These are phyloP conservation scores for Ceratocystis variospora DNA, from an alignment of 2,329 filamentous ascomycete genomes.

Conservation along the genomic window DNA sequence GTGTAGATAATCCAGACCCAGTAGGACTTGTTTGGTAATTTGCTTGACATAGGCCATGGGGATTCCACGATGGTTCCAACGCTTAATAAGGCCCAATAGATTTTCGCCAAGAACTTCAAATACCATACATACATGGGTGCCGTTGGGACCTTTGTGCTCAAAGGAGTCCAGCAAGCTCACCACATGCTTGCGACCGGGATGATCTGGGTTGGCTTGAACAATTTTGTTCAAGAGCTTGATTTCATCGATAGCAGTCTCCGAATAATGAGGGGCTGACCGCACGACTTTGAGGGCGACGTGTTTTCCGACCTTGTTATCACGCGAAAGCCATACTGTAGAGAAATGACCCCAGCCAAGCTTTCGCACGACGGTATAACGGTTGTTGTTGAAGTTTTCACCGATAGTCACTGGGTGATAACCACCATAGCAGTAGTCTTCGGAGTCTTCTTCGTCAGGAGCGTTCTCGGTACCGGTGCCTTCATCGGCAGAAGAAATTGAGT, in stretches of 20 bases:
- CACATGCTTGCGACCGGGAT: constrained; percentile 87
- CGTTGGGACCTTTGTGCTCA: constrained; percentile 93
- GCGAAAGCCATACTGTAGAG: constrained; percentile 79
- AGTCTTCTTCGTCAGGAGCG: constrained; percentile 95
- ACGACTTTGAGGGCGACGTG: constrained; percentile 98
- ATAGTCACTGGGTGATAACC: constrained; percentile 92
- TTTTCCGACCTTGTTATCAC: constrained; percentile 77
- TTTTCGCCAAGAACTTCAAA: constrained; percentile 97
- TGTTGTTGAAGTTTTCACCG: constrained; percentile 94
- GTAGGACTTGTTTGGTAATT: constrained; percentile 93
- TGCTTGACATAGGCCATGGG: constrained; percentile 95
- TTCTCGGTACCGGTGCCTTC: constrained; percentile 77
- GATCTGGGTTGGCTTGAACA: constrained; percentile 84
- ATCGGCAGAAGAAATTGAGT: constrained; percentile 63
- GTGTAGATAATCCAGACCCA: constrained; percentile 91
- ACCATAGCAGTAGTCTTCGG: constrained; percentile 97
- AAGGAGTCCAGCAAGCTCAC: constrained; percentile 94
- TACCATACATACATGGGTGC: constrained; percentile 96
- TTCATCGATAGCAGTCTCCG: constrained; percentile 95
- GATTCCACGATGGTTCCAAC: constrained; percentile 95
- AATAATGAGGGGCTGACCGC: constrained; percentile 93
- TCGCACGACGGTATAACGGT: constrained; percentile 87
- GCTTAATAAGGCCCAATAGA: constrained; percentile 85
- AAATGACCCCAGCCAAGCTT: constrained; percentile 98
- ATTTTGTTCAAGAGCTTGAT: constrained; percentile 97